A percentile compares a stretch with the other conserved stretches of the same genome.
phyloP scores from a whole-genome alignment of 2,329 filamentous ascomycete species.

The Phaeosphaeriaceae sp. region DNA sequence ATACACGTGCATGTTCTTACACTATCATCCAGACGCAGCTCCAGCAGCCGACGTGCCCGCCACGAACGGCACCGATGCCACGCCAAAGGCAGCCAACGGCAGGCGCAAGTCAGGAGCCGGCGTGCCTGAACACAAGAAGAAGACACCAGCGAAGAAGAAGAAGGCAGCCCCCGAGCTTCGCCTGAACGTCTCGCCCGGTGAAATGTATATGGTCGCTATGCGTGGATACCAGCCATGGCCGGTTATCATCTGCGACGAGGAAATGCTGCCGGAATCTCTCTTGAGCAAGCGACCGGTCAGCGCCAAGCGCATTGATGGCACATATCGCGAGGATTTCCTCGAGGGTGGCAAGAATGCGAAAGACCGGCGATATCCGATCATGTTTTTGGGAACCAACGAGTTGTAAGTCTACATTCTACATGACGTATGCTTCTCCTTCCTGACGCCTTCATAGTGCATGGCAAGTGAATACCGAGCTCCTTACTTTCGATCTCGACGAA shows the following conservation, averaged over 20 bases:
- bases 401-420: conserved; percentile 73
- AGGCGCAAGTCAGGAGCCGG: conserved; percentile 76
- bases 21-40: conserved; percentile 35
- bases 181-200: conserved; percentile 84
- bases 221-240: conserved; percentile 97
- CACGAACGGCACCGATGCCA: conserved; percentile 59
- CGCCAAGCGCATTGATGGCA: conserved; percentile 80
- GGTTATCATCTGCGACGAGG: conserved; percentile 90
- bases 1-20: conserved; percentile 18
- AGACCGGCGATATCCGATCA: conserved; percentile 89
- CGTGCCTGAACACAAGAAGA: conserved; percentile 75
- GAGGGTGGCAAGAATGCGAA: conserved; percentile 86
- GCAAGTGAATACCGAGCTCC: conserved; percentile 85
- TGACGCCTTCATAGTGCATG: conserved; percentile 70
- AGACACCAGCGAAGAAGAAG: conserved; percentile 76
- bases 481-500: conserved; percentile 75
- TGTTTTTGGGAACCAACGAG: conserved; percentile 95
- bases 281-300: conserved; percentile 82
- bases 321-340: conserved; percentile 84
- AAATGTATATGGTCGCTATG: conserved; percentile 90
- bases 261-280: conserved; percentile 84
- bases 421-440: not conserved
- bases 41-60: conserved; percentile 48
- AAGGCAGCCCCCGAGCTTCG: conserved; percentile 72
- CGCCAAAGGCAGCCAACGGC: conserved; percentile 36